phyloP scores from a whole-genome alignment of 2,329 filamentous ascomycete genomes.

The Epichloe glyceriae region DNA sequence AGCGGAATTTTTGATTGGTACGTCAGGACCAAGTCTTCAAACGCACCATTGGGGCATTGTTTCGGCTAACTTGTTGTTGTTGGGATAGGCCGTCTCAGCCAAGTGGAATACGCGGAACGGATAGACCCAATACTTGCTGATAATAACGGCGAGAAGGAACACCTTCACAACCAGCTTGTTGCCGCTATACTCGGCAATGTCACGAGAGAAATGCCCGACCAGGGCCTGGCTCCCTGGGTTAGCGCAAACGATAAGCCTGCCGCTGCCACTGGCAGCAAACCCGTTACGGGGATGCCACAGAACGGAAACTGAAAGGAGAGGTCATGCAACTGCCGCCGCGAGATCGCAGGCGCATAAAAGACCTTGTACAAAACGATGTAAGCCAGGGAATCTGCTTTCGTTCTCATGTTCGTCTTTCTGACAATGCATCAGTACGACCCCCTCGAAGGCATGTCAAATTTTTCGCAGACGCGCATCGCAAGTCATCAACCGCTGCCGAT shows the following conservation, averaged over 20 bases:
- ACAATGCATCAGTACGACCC: conserved; percentile 35
- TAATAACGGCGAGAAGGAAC: conserved; percentile 43
- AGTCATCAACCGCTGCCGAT: conserved; percentile 37
- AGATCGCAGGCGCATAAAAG: conserved; percentile 54
- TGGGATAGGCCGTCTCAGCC: conserved; percentile 45
- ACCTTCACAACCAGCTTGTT: conserved; percentile 56
- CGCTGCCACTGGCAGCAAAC: conserved; percentile 43
- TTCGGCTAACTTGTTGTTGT: conserved; percentile 16
- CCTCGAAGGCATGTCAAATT: conserved; percentile 39
- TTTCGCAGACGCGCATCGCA: conserved; percentile 37
- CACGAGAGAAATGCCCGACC: conserved; percentile 54
- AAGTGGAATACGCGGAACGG: conserved; percentile 43
- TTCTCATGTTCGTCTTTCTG: not conserved
- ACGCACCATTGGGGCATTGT: not conserved
- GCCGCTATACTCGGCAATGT: conserved; percentile 56
- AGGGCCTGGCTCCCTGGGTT: conserved; percentile 56
- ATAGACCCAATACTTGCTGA: conserved; percentile 48
- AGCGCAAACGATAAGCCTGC: conserved; percentile 57
- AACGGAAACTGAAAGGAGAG: conserved; percentile 53
- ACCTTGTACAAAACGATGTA: conserved; percentile 48
- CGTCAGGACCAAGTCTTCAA: not conserved
- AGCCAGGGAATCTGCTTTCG: not conserved
- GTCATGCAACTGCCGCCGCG: conserved; percentile 58
- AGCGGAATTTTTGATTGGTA: conserved; percentile 51
- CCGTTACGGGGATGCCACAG: conserved; percentile 51